Evolutionary conservation across 2,329 filamentous ascomycete species (phyloP), one percentile per base, ranked within the genome.

Genomic region (Cladosporium sp.): DNA sequence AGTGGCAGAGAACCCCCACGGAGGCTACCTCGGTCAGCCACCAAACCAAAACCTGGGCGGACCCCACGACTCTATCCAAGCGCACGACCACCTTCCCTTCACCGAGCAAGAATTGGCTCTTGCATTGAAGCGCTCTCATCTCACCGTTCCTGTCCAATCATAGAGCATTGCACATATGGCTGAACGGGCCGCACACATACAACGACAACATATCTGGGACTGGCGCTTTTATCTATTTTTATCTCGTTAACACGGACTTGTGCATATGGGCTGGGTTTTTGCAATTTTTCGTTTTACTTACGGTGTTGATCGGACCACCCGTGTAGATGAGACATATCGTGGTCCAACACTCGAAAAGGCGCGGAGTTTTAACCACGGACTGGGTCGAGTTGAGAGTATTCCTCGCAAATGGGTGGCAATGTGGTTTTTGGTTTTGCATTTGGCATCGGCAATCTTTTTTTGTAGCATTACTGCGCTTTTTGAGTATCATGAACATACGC

Each of bases 91-190:
- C 60, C 68, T 75, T 23, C 78, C 78, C 1, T 83, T 83, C 68
- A 77, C 80, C 2, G 75, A 79, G 29, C 78, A 81, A 60, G 80
- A 83, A 31, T 76, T 83, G 55, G 78, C 78, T 50, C 70, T 79
- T 10, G 81, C 81, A 0, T 70, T 83, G 62, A 74, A 79, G 59
- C 74, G 76, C 49, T 80, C 79, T 5, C 77, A 80, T 66, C 67
- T 78, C n/a, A 70, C 71, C 33, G 72, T 75, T 6, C 71, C 75
- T 5, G 58, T 65, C 33, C 65, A 66, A 56, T 50, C 61, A 23
- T 63, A 29, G 44, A n/a, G 28, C 29, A 12, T 46, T 21, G n/a
- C 40, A 46, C 40, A 46, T 21, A 21, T 8, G 11, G 21, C 8
- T 46, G n/a, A 46, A n/a, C 40, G n/a, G 40, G 12, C 8, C 40